Conservation (phyloP, 495 filamentous ascomycete species). For the Wilcoxina mikolae region DNA sequence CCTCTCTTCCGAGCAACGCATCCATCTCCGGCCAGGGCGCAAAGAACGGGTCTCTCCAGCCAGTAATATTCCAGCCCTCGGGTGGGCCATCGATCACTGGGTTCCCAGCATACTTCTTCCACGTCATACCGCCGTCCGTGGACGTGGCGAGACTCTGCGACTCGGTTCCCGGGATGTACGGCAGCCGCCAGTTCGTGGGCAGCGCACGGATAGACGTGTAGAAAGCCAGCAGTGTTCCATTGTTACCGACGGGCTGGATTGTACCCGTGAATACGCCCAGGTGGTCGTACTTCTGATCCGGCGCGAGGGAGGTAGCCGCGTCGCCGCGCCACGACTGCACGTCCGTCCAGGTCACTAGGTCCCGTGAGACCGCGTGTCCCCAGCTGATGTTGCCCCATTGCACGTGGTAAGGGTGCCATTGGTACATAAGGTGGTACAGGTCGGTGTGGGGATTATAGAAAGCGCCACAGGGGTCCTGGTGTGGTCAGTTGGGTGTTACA, state of each 20-base stretch:
- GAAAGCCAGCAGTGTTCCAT: slow-evolving; percentile 34
- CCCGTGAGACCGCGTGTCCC: slow-evolving; percentile 30
- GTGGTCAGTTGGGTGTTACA: not conserved
- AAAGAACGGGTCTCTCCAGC: slow-evolving; percentile 43
- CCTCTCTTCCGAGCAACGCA: slow-evolving; percentile 26
- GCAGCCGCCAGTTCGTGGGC: slow-evolving; percentile 37
- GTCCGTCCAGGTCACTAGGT: slow-evolving; percentile 31
- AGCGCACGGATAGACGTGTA: slow-evolving; percentile 41
- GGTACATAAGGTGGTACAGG: slow-evolving; percentile 29
- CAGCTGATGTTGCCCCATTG: slow-evolving; percentile 36
- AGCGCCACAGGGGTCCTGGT: slow-evolving; percentile 37
- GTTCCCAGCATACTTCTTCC: slow-evolving; percentile 37
- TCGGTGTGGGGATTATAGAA: slow-evolving; percentile 39
- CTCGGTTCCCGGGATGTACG: slow-evolving; percentile 38
- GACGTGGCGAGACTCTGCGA: slow-evolving; percentile 38
- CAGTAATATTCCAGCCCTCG: slow-evolving; percentile 36
- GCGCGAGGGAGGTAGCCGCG: slow-evolving; percentile 25
- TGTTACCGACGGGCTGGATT: slow-evolving; percentile 30
- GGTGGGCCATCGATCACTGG: slow-evolving; percentile 37
- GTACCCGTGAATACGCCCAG: slow-evolving; percentile 42
- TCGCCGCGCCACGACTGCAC: slow-evolving; percentile 28
- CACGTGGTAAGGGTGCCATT: slow-evolving; percentile 33
- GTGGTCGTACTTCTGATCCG: slow-evolving; percentile 35
- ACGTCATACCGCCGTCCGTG: slow-evolving; percentile 37
- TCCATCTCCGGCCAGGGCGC: slow-evolving; percentile 35